phyloP scores from a whole-genome alignment of 2,329 filamentous ascomycete species.

The Epichloe sp. region DNA sequence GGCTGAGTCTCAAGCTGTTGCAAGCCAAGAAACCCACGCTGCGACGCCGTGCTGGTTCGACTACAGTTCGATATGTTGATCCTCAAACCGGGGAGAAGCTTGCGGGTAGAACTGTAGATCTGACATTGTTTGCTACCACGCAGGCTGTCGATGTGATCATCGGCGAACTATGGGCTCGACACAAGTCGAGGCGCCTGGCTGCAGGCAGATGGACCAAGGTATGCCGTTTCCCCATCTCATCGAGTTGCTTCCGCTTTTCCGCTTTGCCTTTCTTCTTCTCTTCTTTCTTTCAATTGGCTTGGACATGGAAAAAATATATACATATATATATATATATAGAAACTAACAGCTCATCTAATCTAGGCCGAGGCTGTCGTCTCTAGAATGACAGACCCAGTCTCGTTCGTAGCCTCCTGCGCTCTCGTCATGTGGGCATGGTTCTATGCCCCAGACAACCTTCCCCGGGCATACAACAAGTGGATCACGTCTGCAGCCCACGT shows the following conservation, averaged over 20 bases:
- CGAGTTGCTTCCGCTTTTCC: neutral
- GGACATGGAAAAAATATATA: too few relatives aligned
- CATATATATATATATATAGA: too few relatives aligned
- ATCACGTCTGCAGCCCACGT: constrained; percentile 65
- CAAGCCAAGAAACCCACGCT: constrained; percentile 35
- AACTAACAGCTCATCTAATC: neutral
- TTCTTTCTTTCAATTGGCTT: neutral
- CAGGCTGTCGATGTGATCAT: constrained; percentile 61
- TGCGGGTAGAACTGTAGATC: constrained; percentile 65
- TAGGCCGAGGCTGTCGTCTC: constrained; percentile 23
- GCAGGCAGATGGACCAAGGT: constrained; percentile 34
- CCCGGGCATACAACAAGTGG: constrained; percentile 66
- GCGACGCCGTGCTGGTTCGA: constrained; percentile 12
- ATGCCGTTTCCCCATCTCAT: constrained; percentile 1
- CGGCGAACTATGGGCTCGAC: constrained; percentile 49
- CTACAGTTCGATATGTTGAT: constrained; percentile 1
- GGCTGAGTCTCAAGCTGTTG: constrained; percentile 42
- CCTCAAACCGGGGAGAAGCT: constrained; percentile 11
- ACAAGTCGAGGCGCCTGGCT: constrained; percentile 30
- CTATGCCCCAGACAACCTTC: constrained; percentile 58
- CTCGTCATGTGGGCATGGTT: constrained; percentile 87
- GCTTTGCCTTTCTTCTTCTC: neutral
- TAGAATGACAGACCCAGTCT: constrained; percentile 42
- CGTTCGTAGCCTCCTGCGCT: constrained; percentile 61
- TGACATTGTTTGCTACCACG: constrained; percentile 65